Evolutionary conservation across 2,329 filamentous ascomycete species (phyloP).

Genomic region (Diplodia scrobiculata): DNA sequence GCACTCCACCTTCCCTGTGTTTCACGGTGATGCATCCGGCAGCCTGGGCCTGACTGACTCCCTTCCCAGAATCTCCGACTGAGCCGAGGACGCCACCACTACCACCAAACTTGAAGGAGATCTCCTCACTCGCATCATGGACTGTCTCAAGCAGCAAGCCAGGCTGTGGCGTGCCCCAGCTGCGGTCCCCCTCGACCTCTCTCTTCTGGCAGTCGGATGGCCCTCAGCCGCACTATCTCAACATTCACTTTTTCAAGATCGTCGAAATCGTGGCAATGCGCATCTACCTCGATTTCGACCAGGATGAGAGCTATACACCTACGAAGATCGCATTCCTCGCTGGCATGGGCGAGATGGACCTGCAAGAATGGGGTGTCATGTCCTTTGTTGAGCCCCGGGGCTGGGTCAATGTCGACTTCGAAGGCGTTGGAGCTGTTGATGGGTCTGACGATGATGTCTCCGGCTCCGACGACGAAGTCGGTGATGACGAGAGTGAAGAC

Average conservation of each 20-base stretch:
- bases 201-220: slow-evolving; percentile 86
- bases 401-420: slow-evolving; percentile 83
- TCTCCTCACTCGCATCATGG: slow-evolving; percentile 80
- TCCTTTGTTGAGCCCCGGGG: slow-evolving; percentile 76
- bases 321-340: slow-evolving; percentile 88
- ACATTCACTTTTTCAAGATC: slow-evolving; percentile 82
- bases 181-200: slow-evolving; percentile 71
- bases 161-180: slow-evolving; percentile 74
- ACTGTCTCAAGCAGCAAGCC: slow-evolving; percentile 81
- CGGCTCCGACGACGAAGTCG: slow-evolving; percentile 32
- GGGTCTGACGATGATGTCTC: slow-evolving; percentile 30
- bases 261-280: slow-evolving; percentile 76
- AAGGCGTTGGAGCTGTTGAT: slow-evolving; percentile 58
- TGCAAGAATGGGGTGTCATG: slow-evolving; percentile 84
- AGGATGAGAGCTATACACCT: slow-evolving; percentile 95
- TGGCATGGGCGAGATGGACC: slow-evolving; percentile 86
- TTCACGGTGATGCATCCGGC: slow-evolving; percentile 2
- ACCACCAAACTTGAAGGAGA: slow-evolving; percentile 66
- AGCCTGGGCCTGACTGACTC: not conserved
- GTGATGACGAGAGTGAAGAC: slow-evolving; percentile 33
- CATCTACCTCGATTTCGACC: slow-evolving; percentile 86
- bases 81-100: slow-evolving; percentile 25
- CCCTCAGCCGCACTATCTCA: slow-evolving; percentile 78
- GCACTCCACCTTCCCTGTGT: slow-evolving; percentile 1
- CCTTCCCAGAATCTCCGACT: slow-evolving; percentile 8